Conservation (phyloP, 2,329 filamentous ascomycete genomes). For the Helotiales sp. region DNA sequence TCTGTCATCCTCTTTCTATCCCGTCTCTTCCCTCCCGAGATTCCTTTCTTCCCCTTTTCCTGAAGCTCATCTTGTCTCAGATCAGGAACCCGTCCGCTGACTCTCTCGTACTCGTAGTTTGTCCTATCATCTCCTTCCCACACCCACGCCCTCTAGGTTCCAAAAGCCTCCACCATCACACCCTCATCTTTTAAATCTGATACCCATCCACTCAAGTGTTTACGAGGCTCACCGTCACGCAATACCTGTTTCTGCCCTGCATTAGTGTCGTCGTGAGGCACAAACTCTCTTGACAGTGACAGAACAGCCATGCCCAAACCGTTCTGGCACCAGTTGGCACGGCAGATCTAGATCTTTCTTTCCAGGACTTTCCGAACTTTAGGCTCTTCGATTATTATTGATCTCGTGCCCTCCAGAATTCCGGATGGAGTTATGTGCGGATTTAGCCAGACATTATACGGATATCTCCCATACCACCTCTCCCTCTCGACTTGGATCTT, state of each 20-base stretch:
- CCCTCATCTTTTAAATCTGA: not conserved
- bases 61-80: too few species aligned
- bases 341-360: not conserved
- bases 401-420: not conserved
- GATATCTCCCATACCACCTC: too few species aligned
- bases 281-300: not conserved
- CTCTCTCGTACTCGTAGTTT: not conserved
- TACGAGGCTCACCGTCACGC: not conserved
- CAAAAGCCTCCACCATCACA: too few species aligned
- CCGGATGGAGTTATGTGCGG: not conserved
- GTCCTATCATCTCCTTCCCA: not conserved
- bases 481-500: not conserved
- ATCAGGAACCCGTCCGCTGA: too few species aligned
- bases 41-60: too few species aligned
- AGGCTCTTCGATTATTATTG: not conserved
- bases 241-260: slow-evolving; percentile 18
- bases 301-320: too few species aligned
- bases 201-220: slow-evolving; percentile 1
- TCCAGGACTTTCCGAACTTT: too few species aligned
- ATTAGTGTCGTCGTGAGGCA: slow-evolving; percentile 9
- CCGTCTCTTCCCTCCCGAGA: too few species aligned
- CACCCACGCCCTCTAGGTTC: not conserved
- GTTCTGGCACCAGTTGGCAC: too few species aligned
- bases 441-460: not conserved
- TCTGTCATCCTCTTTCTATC: not conserved